Conservation (phyloP, 345 rosid genomes). For the Citrus hindsii region DNA sequence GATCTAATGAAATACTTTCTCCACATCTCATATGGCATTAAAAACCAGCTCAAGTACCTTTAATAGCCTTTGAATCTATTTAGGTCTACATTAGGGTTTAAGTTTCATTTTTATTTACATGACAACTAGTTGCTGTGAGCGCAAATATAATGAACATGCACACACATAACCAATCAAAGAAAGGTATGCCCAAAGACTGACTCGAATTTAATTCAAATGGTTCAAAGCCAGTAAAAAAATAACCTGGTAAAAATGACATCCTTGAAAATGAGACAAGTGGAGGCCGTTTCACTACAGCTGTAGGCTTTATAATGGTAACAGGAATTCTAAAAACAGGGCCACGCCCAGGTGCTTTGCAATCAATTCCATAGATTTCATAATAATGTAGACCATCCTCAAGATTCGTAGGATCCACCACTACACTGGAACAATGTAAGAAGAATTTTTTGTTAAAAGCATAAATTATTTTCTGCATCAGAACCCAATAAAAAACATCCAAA, state of each 20-base stretch:
- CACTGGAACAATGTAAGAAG: slow-evolving; percentile 46
- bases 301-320: slow-evolving; percentile 80
- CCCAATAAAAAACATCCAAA: neutral
- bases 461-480: neutral
- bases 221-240: neutral
- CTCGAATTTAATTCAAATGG: neutral
- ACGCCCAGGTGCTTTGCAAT: slow-evolving; percentile 91
- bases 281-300: slow-evolving; percentile 51
- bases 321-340: slow-evolving; percentile 93
- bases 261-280: slow-evolving; percentile 62
- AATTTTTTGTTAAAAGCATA: slow-evolving; percentile 5
- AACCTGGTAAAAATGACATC: slow-evolving; percentile 92
- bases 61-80: neutral
- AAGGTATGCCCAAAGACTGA: neutral
- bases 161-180: neutral
- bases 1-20: neutral
- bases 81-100: neutral
- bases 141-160: neutral
- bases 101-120: neutral
- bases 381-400: slow-evolving; percentile 82
- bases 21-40: neutral
- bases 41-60: neutral
- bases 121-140: neutral
- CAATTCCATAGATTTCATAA: slow-evolving; percentile 87
- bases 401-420: slow-evolving; percentile 88